Percentiles rank a stretch among this genome's conserved stretches.
phyloP scores from a whole-genome alignment of 345 rosid species.

The Arabidopsis thaliana region DNA sequence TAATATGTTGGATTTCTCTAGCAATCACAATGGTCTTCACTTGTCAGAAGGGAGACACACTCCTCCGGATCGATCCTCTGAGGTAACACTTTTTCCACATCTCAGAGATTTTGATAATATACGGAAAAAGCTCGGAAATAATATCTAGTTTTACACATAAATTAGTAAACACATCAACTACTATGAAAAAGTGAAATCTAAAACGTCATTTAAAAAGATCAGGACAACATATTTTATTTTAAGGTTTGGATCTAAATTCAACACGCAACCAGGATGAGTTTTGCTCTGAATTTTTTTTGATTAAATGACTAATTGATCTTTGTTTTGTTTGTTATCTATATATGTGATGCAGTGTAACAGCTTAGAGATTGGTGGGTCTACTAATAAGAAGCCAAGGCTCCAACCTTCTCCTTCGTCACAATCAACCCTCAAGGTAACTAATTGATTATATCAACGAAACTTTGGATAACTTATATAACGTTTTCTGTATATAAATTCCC shows the following conservation, averaged over 20 bases:
- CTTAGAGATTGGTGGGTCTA: slow-evolving; percentile 71
- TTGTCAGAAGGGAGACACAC: slow-evolving; percentile 66
- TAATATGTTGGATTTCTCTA: slow-evolving; percentile 75
- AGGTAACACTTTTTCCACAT: slow-evolving; percentile 51
- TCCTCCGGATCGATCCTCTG: slow-evolving; percentile 73
- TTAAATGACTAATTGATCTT: slow-evolving; percentile 14
- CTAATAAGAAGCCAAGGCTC: slow-evolving; percentile 83
- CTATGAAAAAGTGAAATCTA: slow-evolving; percentile 17
- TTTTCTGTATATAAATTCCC: slow-evolving; percentile 26
- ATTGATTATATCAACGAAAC: slow-evolving; percentile 20
- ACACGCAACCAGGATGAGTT: slow-evolving; percentile 10
- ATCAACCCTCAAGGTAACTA: slow-evolving; percentile 76
- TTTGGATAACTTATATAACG: slow-evolving; percentile 20
- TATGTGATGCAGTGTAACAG: slow-evolving; percentile 66
- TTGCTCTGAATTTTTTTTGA: not conserved
- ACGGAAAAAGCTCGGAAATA: not conserved
- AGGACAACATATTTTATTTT: slow-evolving; percentile 27
- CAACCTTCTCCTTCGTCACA: slow-evolving; percentile 78
- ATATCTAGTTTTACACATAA: slow-evolving; percentile 5
- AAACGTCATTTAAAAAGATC: slow-evolving; percentile 25
- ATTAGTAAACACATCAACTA: slow-evolving; percentile 17
- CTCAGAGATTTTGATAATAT: not conserved
- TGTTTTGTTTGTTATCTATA: slow-evolving; percentile 26
- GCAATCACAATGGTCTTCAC: slow-evolving; percentile 45
- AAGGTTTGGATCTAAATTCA: slow-evolving; percentile 35